These are phyloP conservation scores for Solidago caesia DNA, from an alignment of 129 eudicot species.

Conservation along the genomic window DNA sequence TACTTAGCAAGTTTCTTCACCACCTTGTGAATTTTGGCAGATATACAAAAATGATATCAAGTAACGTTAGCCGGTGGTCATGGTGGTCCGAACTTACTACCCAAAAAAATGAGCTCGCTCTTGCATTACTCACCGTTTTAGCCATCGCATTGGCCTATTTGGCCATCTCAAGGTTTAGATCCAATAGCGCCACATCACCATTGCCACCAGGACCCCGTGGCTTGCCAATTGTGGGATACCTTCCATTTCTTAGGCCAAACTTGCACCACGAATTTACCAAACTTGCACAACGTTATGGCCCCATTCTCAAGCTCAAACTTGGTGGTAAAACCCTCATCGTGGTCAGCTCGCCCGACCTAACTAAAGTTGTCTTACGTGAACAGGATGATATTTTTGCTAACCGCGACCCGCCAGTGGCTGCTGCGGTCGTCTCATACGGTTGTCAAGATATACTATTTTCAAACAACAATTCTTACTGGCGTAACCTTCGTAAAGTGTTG, in stretches of 20 bases:
- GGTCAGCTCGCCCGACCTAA: neutral
- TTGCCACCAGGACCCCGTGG: neutral
- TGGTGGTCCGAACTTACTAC: neutral
- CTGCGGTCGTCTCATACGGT: neutral
- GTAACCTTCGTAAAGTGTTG: conserved; percentile 1
- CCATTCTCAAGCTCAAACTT: neutral
- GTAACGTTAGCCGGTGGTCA: neutral
- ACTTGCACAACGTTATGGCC: neutral
- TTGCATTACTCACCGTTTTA: neutral
- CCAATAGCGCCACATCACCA: neutral
- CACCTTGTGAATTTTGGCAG: neutral
- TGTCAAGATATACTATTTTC: neutral
- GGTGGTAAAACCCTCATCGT: neutral
- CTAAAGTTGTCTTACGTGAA: neutral
- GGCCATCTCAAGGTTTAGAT: neutral
- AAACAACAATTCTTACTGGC: neutral
- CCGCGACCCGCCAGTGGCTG: neutral
- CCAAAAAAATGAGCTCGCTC: neutral
- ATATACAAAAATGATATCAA: neutral
- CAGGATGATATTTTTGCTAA: neutral
- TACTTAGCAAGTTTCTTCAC: neutral
- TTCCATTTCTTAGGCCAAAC: neutral
- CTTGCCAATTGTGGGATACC: neutral
- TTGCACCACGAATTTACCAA: conserved; percentile 1
- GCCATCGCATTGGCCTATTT: neutral